Base-by-base conservation (phyloP, 2,329 filamentous ascomycete genomes). In the Fusarium sp. region DNA sequence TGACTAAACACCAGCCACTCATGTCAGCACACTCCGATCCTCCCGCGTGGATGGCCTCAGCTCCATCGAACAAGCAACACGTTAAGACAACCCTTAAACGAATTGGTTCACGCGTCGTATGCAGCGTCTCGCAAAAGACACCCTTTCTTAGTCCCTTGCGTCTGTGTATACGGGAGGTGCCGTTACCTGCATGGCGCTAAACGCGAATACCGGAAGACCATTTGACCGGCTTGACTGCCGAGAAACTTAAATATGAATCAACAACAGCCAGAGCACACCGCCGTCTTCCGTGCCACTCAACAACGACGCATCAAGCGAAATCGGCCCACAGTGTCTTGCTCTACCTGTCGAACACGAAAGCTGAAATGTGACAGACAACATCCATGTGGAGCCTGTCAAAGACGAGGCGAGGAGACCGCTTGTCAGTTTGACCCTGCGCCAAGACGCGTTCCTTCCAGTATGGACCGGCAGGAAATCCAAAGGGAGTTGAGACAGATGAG, bases 401-500 rank as follows among this genome's bases (percentile, higher is more conserved):
- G 39, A 18, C 53, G 65, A 11, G 65, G 53, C 0, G 8, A 55
- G 5, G 43, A 60, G 15, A 31, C 18, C 3, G 36, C 43, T 4
- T 68, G 65, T 9, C 16, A 16, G 7, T 47, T 55, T 18, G 64
- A 41, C 3, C 6, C 40, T 5, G 11, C 11, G 4, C 2, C 34
- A 1, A 40, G 18, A 13, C n/a, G 28, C 3, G 3, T 23, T 37
- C n/a, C 23, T 4, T 8, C 3, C 1, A 23, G 11, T 18, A 9
- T 23, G 23, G 23, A 36, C 18, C 15, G 15, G 34, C 18, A 47
- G 11, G 40, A 48, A 10, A 30, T 68, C 6, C 44, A 40, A 27
- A 31, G 41, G 44, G 65, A 68, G 36, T 50, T 68, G n/a, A 47
- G 40, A 7, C 60, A 68, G 31, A 68, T 68, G 65, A 60, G n/a